Evolutionary conservation across 2,329 filamentous ascomycete species (phyloP), one percentile per base, ranked within the genome.

Genomic region (Alternaria sp.): DNA sequence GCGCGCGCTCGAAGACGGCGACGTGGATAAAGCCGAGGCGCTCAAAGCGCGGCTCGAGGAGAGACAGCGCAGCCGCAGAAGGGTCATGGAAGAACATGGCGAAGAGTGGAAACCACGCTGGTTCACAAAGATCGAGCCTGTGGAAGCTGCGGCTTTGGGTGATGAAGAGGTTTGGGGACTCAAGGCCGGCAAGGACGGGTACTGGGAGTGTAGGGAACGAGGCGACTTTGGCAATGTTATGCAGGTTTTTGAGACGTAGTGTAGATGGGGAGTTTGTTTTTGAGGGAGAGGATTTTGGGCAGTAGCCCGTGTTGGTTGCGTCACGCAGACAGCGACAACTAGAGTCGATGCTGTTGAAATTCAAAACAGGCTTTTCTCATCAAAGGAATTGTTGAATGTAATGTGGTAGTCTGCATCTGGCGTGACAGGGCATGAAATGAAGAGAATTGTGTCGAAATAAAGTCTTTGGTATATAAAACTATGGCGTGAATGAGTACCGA

Each of bases 1-100:
- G 80, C 85, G 91, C 13, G 87, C 93, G 2, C 86, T 91, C 3
- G 95, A 99, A 78, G 82, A 89, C 42, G 93, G 93, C 13, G 87
- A 91, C 51, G 80, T 96, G 13, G 94, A 98, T 68, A 83, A 86
- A 5, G 95, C 95, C 0, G 95, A 99, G 82, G 85, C 82, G 36
- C 82, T 92, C 72, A 99, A 99, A 80, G 87, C 89, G 6, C 84
- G 83, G 65, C 83, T 99, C 4, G 95, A 99, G 73, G 94, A 98
- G 79, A 85, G 85, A 10, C 95, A 99, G 81, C 84, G 95, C 31
- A 82, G 82, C 14, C 83, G 95, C 45, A 83, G 95, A 51, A 86
- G 87, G 65, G 86, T 88, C 9, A 81, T 94, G 80, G 95, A 98
- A 75, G 88, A 88, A 46, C 82, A 82, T 4, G 92, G 91, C 1